Conservation (phyloP, 148 eudicot species). For the Rhododendron vialii region DNA sequence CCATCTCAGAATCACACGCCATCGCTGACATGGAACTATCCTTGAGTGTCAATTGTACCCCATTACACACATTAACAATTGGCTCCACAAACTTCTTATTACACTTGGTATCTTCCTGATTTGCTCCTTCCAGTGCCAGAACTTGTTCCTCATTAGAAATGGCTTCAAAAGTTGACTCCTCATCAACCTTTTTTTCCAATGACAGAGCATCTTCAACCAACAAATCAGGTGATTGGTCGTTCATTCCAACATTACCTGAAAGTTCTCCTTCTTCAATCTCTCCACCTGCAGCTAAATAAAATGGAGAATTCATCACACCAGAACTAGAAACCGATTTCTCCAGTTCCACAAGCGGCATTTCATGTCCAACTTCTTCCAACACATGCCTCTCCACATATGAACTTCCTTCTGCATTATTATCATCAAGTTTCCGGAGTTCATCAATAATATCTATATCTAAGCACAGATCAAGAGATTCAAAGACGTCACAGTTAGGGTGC, state of each 20-base stretch:
- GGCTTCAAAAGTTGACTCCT: constrained; percentile 16
- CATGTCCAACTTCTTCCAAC: constrained; percentile 21
- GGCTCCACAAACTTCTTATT: neutral
- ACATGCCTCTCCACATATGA: constrained; percentile 12
- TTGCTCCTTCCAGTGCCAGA: constrained; percentile 3
- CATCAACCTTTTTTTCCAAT: constrained; percentile 7
- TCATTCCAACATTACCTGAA: constrained; percentile 16
- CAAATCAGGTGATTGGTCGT: constrained; percentile 12
- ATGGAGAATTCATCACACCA: constrained; percentile 15
- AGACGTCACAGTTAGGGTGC: constrained; percentile 11
- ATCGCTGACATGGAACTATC: constrained; percentile 14
- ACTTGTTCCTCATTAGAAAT: constrained; percentile 13
- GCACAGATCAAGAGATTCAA: constrained; percentile 22
- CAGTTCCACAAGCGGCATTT: constrained; percentile 27
- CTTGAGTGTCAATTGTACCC: constrained; percentile 7
- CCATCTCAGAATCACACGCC: constrained; percentile 17
- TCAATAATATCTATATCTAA: constrained; percentile 18
- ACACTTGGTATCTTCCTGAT: constrained; percentile 4
- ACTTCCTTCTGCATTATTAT: constrained; percentile 16
- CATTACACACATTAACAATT: constrained; percentile 5
- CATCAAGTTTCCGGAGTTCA: constrained; percentile 17
- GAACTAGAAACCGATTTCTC: constrained; percentile 20
- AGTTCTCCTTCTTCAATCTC: constrained; percentile 48
- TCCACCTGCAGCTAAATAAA: constrained; percentile 16
- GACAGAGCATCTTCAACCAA: constrained; percentile 19